A percentile compares a stretch with the other conserved stretches of the same genome.
Conservation (phyloP, 192 early-diverging fungal genomes). For the Lobulomyces angularis region DNA sequence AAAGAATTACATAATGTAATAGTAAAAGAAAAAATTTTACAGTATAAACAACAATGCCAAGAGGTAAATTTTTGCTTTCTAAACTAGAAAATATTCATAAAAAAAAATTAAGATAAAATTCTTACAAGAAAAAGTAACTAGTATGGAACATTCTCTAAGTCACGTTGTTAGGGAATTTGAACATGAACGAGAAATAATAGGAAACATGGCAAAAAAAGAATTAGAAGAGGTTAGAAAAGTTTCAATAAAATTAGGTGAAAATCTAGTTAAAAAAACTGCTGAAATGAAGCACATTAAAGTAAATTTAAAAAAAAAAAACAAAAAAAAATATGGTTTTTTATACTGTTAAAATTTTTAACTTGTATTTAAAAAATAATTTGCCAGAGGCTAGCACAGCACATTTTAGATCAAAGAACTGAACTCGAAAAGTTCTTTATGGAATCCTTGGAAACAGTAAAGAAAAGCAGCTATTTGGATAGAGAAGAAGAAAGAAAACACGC, state of each 20-base stretch:
- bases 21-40: slow-evolving; percentile 50
- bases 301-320: slow-evolving; percentile 1
- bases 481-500: slow-evolving; percentile 14
- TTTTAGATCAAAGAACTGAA: slow-evolving; percentile 48
- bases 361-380: background rate
- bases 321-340: slow-evolving; percentile 3
- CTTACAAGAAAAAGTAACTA: slow-evolving; percentile 37
- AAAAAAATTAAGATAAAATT: slow-evolving; percentile 42
- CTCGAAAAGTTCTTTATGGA: slow-evolving; percentile 53
- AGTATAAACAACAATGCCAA: slow-evolving; percentile 34
- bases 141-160: slow-evolving; percentile 43
- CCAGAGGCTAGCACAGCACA: slow-evolving; percentile 46
- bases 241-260: slow-evolving; percentile 18
- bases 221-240: slow-evolving; percentile 36
- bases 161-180: slow-evolving; percentile 53
- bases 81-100: too few relatives aligned
- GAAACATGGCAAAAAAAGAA: slow-evolving; percentile 30
- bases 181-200: slow-evolving; percentile 40
- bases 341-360: slow-evolving; percentile 5
- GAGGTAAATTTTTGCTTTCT: slow-evolving; percentile 20
- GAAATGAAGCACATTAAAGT: slow-evolving; percentile 55
- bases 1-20: slow-evolving; percentile 50
- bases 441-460: slow-evolving; percentile 35
- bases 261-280: slow-evolving; percentile 22
- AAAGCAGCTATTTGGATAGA: slow-evolving; percentile 19